These are phyloP conservation scores for Fistulifera pelliculosa DNA, from an alignment of 108 stramenopile species.

Conservation along the genomic window DNA sequence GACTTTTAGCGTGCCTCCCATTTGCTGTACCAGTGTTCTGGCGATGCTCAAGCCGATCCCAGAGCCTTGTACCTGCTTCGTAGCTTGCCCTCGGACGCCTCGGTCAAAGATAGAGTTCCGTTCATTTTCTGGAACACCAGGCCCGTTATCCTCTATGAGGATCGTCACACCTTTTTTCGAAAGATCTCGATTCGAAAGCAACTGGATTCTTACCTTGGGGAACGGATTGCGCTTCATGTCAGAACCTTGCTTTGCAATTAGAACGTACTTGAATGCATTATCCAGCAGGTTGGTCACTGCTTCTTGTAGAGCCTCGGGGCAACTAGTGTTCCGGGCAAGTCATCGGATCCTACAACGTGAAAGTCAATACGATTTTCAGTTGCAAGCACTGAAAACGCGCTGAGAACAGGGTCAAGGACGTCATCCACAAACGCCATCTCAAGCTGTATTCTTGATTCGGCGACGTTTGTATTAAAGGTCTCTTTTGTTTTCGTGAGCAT, in stretches of 20 bases:
- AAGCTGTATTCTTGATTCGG: constrained; percentile 6
- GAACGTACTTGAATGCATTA: constrained; percentile 81
- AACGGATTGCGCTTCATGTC: constrained; percentile 12
- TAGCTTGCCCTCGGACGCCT: constrained; percentile 47
- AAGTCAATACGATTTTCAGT: constrained; percentile 56
- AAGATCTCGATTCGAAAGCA: constrained; percentile 32
- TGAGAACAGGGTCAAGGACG: constrained; percentile 53
- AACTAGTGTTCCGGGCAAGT: constrained; percentile 64
- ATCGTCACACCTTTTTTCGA: constrained; percentile 53
- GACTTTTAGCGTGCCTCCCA: constrained; percentile 60
- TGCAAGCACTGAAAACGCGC: constrained; percentile 52
- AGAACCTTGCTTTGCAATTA: constrained; percentile 21
- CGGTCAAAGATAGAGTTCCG: constrained; percentile 47
- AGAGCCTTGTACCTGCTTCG: constrained; percentile 35
- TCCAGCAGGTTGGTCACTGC: constrained; percentile 71
- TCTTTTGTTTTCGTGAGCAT: too few relatives aligned
- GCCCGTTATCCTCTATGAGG: constrained; percentile 78
- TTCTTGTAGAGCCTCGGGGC: constrained; percentile 56
- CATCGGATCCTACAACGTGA: constrained; percentile 36
- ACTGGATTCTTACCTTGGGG: constrained; percentile 45
- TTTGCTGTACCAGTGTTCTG: constrained; percentile 34
- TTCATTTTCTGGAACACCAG: constrained; percentile 48
- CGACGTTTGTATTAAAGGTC: too few relatives aligned
- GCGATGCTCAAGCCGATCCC: constrained; percentile 74
- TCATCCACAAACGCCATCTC: constrained; percentile 74